Conservation (phyloP, 2,329 filamentous ascomycete genomes). For the Beauveria varroae region DNA sequence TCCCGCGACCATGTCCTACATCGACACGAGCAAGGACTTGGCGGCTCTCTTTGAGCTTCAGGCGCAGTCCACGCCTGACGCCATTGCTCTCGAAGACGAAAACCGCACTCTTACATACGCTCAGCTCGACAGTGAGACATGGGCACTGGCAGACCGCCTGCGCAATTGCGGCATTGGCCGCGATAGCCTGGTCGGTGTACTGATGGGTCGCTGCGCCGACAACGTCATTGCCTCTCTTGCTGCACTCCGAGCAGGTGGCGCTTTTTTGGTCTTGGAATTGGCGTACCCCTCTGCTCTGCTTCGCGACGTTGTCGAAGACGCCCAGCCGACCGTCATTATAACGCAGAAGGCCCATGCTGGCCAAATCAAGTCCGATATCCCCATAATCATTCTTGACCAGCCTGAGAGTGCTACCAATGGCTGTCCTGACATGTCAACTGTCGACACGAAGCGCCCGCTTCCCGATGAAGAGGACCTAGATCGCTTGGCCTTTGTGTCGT, state of each 20-base stretch:
- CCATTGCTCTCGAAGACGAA: slow-evolving; percentile 66
- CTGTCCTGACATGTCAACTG: slow-evolving; percentile 19
- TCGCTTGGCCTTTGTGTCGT: slow-evolving; percentile 70
- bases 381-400: slow-evolving; percentile 58
- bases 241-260: slow-evolving; percentile 69
- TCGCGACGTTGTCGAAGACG: slow-evolving; percentile 70
- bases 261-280: slow-evolving; percentile 72
- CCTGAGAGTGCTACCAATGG: slow-evolving; percentile 22
- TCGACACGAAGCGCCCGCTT: slow-evolving; percentile 39
- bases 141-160: slow-evolving; percentile 55
- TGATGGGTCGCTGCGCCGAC: slow-evolving; percentile 67
- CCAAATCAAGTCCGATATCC: slow-evolving; percentile 56
- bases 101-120: slow-evolving; percentile 60
- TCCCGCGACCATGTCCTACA: slow-evolving; percentile 45
- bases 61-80: slow-evolving; percentile 59
- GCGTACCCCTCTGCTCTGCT: slow-evolving; percentile 69
- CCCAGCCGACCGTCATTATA: slow-evolving; percentile 61
- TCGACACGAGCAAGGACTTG: slow-evolving; percentile 66
- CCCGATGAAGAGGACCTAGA: slow-evolving; percentile 63
- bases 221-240: slow-evolving; percentile 75
- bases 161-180: slow-evolving; percentile 61
- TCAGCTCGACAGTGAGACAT: slow-evolving; percentile 61
- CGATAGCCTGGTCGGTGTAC: slow-evolving; percentile 66
- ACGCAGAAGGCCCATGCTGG: slow-evolving; percentile 57
- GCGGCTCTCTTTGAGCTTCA: slow-evolving; percentile 64